phyloP scores from a whole-genome alignment of 2,329 filamentous ascomycete species.

The Graphiopsis chlorocephala region DNA sequence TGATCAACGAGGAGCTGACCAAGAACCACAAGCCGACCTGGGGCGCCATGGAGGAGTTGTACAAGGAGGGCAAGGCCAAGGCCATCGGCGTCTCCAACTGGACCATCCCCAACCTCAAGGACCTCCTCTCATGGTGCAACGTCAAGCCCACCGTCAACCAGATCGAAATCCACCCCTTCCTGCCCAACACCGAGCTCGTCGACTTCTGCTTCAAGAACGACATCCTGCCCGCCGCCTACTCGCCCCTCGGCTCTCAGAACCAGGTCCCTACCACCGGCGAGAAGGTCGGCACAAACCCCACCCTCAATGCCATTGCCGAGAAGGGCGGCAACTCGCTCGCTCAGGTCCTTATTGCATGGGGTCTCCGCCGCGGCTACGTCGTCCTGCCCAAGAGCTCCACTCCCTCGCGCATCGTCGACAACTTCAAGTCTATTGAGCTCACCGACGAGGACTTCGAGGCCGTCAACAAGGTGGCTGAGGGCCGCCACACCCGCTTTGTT shows the following conservation, averaged over 20 bases:
- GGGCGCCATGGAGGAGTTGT: slow-evolving; percentile 60
- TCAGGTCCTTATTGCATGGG: slow-evolving; percentile 65
- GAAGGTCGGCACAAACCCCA: slow-evolving; percentile 59
- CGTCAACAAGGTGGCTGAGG: slow-evolving; percentile 62
- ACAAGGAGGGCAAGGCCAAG: slow-evolving; percentile 52
- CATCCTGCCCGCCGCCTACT: slow-evolving; percentile 57
- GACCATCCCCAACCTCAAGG: slow-evolving; percentile 42
- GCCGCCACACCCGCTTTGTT: slow-evolving; percentile 68
- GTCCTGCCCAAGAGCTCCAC: slow-evolving; percentile 70
- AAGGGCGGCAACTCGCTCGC: slow-evolving; percentile 58
- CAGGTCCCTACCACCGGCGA: slow-evolving; percentile 67
- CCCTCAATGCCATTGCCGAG: slow-evolving; percentile 57
- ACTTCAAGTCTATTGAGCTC: slow-evolving; percentile 62
- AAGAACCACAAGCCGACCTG: slow-evolving; percentile 64
- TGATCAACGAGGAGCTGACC: slow-evolving; percentile 63
- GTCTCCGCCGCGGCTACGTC: slow-evolving; percentile 62
- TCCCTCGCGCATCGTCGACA: slow-evolving; percentile 64
- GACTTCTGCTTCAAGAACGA: slow-evolving; percentile 56
- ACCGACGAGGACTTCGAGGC: slow-evolving; percentile 54
- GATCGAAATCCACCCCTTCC: slow-evolving; percentile 53
- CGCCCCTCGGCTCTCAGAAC: slow-evolving; percentile 64
- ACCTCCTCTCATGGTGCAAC: slow-evolving; percentile 43
- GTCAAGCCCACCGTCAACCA: slow-evolving; percentile 46
- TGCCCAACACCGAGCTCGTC: slow-evolving; percentile 62
- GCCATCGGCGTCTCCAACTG: slow-evolving; percentile 56